These are phyloP conservation scores for Fusarium agapanthi DNA, from an alignment of 2,329 filamentous ascomycete genomes.

Conservation along the genomic window DNA sequence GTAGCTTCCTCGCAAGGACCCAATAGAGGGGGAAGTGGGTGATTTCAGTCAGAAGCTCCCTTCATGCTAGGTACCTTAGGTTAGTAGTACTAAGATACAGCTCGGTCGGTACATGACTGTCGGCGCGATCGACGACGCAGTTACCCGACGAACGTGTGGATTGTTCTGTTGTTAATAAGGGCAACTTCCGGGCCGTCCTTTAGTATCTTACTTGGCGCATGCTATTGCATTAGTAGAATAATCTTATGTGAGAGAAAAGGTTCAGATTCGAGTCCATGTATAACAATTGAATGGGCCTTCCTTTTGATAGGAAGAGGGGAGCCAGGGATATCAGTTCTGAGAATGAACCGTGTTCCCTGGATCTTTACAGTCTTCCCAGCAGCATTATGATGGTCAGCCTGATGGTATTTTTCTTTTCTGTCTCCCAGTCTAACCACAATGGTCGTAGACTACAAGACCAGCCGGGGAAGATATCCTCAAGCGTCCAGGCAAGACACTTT, in stretches of 20 bases:
- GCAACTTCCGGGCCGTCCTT: conserved; percentile 1
- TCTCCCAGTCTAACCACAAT: neutral
- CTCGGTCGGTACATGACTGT: neutral
- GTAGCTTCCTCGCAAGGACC: conserved; percentile 1
- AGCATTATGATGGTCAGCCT: neutral
- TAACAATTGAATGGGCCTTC: conserved; percentile 32
- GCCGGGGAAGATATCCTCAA: conserved; percentile 29
- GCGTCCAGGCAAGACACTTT: conserved; percentile 13
- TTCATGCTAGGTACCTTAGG: neutral
- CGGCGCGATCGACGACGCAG: conserved; percentile 27
- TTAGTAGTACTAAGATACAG: neutral
- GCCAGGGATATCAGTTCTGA: conserved; percentile 3
- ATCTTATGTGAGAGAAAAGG: neutral
- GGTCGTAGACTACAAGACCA: neutral
- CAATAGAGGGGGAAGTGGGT: neutral
- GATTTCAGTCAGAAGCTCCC: neutral
- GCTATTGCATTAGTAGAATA: conserved; percentile 17
- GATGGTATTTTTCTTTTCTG: conserved; percentile 6
- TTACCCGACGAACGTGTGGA: conserved; percentile 36
- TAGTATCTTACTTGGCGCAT: neutral
- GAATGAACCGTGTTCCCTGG: conserved; percentile 24
- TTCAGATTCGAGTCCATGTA: conserved; percentile 21
- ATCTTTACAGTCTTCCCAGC: neutral
- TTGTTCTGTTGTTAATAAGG: conserved; percentile 1
- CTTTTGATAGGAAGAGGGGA: conserved; percentile 1